Conservation (phyloP, 192 early-diverging fungal genomes). For the Pilaira anomala region DNA sequence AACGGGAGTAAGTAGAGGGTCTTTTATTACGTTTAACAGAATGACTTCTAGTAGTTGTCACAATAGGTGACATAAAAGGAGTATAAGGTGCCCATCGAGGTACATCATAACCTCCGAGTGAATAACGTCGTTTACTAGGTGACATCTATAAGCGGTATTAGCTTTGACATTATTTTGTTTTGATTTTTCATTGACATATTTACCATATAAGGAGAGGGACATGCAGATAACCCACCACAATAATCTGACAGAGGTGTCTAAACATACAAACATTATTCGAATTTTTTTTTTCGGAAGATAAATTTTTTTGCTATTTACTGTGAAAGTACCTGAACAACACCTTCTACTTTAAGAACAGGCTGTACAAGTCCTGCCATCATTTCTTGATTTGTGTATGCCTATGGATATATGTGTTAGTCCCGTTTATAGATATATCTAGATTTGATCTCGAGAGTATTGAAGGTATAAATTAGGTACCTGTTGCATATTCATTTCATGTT, state of each 20-base stretch:
- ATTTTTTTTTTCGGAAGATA: background rate
- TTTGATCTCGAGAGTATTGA: background rate
- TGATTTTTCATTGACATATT: background rate
- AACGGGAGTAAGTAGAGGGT: conserved; percentile 42
- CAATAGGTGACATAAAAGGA: conserved; percentile 15
- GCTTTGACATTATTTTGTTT: background rate
- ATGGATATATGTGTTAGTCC: no score
- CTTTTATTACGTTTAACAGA: conserved; percentile 35
- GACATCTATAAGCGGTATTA: background rate
- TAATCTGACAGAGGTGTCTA: background rate
- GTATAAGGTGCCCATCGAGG: conserved; percentile 11
- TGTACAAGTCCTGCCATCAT: conserved; percentile 8
- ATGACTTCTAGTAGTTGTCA: conserved; percentile 16
- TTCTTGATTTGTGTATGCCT: background rate
- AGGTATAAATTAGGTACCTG: background rate
- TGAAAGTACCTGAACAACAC: background rate
- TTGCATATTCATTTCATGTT: background rate
- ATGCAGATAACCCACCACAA: conserved; percentile 3
- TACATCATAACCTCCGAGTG: conserved; percentile 13
- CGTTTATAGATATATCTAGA: background rate
- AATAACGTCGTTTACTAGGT: conserved; percentile 11
- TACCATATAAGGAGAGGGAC: conserved; percentile 12
- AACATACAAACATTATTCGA: conserved; percentile 3
- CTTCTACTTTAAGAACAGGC: background rate
- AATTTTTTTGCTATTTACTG: background rate